phyloP scores from a whole-genome alignment of 768 basidiomycete genomes.

The Amanita polypyramis region DNA sequence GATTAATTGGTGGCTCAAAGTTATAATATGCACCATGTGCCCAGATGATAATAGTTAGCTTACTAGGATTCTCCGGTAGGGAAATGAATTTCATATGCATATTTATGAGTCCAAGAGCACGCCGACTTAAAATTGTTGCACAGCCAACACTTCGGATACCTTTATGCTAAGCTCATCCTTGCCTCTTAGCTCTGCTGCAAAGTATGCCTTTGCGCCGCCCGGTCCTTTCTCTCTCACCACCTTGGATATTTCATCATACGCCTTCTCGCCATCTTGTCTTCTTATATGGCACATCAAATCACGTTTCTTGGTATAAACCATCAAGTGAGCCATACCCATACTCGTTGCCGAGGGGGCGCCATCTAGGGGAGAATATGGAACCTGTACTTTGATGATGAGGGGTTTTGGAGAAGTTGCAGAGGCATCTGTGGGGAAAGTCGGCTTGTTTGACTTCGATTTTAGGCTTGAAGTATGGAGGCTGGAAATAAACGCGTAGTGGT shows the following conservation, averaged over 20 bases:
- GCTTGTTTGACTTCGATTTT: constrained; percentile 14
- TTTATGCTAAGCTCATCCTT: constrained; percentile 40
- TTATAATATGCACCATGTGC: no score
- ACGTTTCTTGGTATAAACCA: constrained; percentile 44
- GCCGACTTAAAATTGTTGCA: constrained; percentile 48
- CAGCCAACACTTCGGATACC: constrained; percentile 39
- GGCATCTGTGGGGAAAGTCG: constrained; percentile 15
- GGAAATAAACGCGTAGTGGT: constrained; percentile 20
- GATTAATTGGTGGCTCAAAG: no score
- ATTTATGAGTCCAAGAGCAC: no score
- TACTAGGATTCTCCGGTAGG: no score
- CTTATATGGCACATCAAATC: constrained; percentile 37
- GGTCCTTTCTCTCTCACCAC: constrained; percentile 32
- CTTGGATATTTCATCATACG: constrained; percentile 30
- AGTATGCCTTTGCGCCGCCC: constrained; percentile 39
- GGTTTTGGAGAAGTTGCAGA: constrained; percentile 19
- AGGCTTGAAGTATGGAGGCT: constrained; percentile 12
- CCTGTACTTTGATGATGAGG: constrained; percentile 45
- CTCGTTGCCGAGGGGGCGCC: neutral
- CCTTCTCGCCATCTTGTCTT: constrained; percentile 19
- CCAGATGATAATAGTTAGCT: no score
- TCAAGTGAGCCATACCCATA: constrained; percentile 18
- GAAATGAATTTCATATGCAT: no score
- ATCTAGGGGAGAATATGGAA: constrained; percentile 20
- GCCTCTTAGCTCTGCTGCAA: constrained; percentile 38